Conservation (phyloP, 2,329 filamentous ascomycete species). For the Dichotomopilus funicola region DNA sequence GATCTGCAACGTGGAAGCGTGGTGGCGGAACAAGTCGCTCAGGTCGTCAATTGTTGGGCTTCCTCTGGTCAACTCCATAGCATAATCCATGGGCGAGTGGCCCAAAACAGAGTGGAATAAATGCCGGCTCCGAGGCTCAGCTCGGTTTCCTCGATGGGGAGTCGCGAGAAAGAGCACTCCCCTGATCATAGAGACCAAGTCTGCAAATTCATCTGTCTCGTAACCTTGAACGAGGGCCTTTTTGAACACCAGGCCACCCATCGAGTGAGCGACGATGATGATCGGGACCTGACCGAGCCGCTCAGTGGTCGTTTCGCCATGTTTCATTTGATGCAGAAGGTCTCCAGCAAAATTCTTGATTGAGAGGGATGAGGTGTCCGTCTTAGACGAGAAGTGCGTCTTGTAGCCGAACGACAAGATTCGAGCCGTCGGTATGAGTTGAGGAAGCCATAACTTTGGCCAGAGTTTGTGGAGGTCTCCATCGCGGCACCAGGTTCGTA, state of each 20-base stretch:
- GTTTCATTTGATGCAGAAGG: background rate
- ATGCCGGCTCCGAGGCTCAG: slow-evolving; percentile 19
- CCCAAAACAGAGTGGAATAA: slow-evolving; percentile 14
- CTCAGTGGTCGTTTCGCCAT: background rate
- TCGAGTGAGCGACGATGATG: slow-evolving; percentile 17
- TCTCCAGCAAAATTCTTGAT: background rate
- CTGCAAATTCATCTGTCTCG: slow-evolving; percentile 20
- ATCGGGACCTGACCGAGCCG: slow-evolving; percentile 15
- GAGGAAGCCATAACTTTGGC: background rate
- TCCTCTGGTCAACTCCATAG: slow-evolving; percentile 1
- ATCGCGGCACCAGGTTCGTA: background rate
- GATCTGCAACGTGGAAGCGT: background rate
- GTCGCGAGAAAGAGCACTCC: slow-evolving; percentile 27
- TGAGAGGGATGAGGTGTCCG: background rate
- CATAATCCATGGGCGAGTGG: slow-evolving; percentile 21
- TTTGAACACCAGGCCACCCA: slow-evolving; percentile 21
- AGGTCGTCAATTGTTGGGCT: background rate
- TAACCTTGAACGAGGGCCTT: slow-evolving; percentile 20
- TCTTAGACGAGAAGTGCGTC: background rate
- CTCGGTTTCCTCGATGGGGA: slow-evolving; percentile 24
- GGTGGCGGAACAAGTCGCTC: background rate
- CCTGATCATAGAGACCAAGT: slow-evolving; percentile 20
- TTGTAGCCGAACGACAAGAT: background rate
- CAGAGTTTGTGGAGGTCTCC: background rate
- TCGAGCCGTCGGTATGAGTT: background rate